phyloP scores from a whole-genome alignment of 768 basidiomycete genomes.

The Udeniomyces megalosporus region DNA sequence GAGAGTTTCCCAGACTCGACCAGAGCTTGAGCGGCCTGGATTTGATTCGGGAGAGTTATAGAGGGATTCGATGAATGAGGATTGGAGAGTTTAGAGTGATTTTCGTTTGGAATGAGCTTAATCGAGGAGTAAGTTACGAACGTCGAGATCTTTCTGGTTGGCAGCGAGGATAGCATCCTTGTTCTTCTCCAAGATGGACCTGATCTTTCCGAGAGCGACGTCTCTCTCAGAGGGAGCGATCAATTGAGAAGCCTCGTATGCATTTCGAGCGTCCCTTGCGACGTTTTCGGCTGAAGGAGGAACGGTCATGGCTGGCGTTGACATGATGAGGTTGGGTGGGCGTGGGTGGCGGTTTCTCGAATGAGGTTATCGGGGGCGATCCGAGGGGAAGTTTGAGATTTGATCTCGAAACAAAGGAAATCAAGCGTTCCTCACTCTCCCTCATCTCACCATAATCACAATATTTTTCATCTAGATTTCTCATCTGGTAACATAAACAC shows the following conservation, averaged over 20 bases:
- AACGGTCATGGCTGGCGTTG: conserved; percentile 2
- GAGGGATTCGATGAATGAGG: neutral
- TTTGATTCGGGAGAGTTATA: neutral
- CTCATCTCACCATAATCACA: no score
- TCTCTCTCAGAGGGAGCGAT: conserved; percentile 51
- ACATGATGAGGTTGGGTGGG: neutral
- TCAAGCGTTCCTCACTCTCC: no score
- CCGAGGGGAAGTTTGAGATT: no score
- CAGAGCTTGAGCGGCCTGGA: conserved; percentile 55
- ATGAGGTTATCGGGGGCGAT: no score
- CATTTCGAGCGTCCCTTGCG: conserved; percentile 59
- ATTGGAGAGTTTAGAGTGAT: neutral
- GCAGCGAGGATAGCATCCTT: conserved; percentile 60
- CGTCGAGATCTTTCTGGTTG: conserved; percentile 65
- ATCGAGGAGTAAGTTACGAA: conserved; percentile 24
- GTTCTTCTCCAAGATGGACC: conserved; percentile 44
- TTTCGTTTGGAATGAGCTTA: neutral
- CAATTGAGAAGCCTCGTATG: conserved; percentile 78
- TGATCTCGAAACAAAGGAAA: no score
- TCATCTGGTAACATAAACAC: no score
- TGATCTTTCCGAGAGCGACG: conserved; percentile 54
- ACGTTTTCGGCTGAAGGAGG: conserved; percentile 35
- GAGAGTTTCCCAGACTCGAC: conserved; percentile 76
- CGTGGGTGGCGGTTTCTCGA: no score
- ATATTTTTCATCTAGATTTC: no score